Evolutionary conservation across 768 basidiomycete species (phyloP), one percentile per base, ranked within the genome.

Genomic region (Guyanaporus albipodus): DNA sequence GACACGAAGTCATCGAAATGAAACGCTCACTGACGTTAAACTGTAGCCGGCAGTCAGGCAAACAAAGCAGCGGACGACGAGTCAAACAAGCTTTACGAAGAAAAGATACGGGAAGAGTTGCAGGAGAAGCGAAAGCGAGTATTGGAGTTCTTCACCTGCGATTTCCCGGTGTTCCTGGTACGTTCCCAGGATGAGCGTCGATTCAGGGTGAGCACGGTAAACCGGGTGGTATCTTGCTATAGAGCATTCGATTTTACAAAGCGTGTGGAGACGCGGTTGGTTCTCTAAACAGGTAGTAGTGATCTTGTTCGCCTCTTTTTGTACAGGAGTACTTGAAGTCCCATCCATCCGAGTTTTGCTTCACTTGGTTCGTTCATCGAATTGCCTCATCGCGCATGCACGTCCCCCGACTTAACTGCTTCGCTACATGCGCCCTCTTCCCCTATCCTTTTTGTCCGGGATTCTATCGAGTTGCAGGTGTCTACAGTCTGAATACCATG

Each of bases 111-210:
- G 32, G 21, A 46, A 10, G 49, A 47, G 19, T 50, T 57, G 38
- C 22, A 50, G 37, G 29, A 14, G 19, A 60, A 61, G 39, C 59
- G 53, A 15, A 55, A 34, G 3, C 46, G 52, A 19, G 58, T 60
- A 24, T 6, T 51, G 34, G 21, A 1, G 18, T 61, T 58, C 32
- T 57, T 61, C 28, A 19, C 8, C 22, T 24, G 0, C n/a, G n/a
- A n/a, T n/a, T 63, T 61, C 23, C 50, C 55, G 17, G 53, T 48
- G 35, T 63, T 43, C 14, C 21, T 61, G 36, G 23, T 63, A 4
- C 59, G 26, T 14, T 51, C 46, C 32, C 32, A 38, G 42, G 54
- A 48, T 4, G 43, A 34, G 3, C 54, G 34, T 11, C 37, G 60
- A n/a, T 33, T 56, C 3, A 59, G 59, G 52, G 32, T 62, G 31